Base-by-base conservation (phyloP, 2,329 filamentous ascomycete genomes). In the Botrytis squamosa region DNA sequence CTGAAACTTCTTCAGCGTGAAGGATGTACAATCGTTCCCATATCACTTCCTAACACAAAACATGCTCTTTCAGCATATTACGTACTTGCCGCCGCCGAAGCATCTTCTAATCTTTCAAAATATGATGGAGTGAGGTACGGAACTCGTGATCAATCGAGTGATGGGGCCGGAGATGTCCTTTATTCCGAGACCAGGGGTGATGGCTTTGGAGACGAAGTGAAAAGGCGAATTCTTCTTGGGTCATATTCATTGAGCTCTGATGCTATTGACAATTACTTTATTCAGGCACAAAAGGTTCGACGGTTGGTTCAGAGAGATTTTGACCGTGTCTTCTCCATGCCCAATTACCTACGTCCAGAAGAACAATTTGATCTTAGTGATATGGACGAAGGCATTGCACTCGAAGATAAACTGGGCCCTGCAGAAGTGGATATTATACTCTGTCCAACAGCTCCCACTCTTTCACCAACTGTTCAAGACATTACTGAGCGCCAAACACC, bases 121-220 rank as follows among this genome's bases (percentile, higher is more conserved):
- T 99, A 98, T 82, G 97, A 99, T 79, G 96, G 96, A 33, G 90
- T 98, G n/a, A 92, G 96, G 18, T 99, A 97, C 82, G 96, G 96
- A 1, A 71, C 71, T 57, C 77, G 79, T 25, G 71, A 42, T 40
- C 69, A 81, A 16, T 72, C 80, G 14, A 86, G 85, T 65, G 86
- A 90, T 74, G 89, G 89, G 73, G 85, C 84, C 18, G 86, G 87
- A 14, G 86, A 88, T n/a, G 87, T 90, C 0, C 85, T 97, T 2
- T 98, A 96, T 82, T 90, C 94, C 0, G 85, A 87, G 59, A 94
- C 93, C 0, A 89, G 96, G 73, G 92, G 91, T 22, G 82, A 85
- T 49, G 91, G 91, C 0, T 94, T 99, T 77, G 96, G 96, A 10
- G 85, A 88, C 10, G 96, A 99, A 83, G 95, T 98, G 18, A 90